Percentiles rank a stretch among this genome's conserved stretches.
Evolutionary conservation across 2,329 filamentous ascomycete species (phyloP).

Genomic region (Sporothrix sp.): DNA sequence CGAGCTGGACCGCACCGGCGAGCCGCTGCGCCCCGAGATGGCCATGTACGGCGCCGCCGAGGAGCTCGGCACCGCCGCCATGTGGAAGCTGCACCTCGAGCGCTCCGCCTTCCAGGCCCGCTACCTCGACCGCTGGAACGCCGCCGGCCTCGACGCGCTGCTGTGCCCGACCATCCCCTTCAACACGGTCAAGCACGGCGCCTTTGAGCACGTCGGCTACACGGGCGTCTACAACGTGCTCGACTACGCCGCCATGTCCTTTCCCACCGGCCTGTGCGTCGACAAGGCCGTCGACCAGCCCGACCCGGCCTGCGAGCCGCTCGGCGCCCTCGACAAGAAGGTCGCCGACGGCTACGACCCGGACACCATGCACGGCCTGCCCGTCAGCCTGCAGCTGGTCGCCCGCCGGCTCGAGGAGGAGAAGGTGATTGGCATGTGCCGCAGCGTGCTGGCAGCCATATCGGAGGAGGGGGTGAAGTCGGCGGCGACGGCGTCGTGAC

Average conservation of each 20-base stretch:
- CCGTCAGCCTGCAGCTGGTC: conserved; percentile 28
- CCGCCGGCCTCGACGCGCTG: conserved; percentile 48
- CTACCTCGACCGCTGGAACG: conserved; percentile 38
- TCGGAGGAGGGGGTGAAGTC: no score
- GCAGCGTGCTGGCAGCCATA: conserved; percentile 18
- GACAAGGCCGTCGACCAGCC: conserved; percentile 31
- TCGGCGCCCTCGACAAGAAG: conserved; percentile 29
- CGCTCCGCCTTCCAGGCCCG: conserved; percentile 36
- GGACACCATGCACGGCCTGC: conserved; percentile 16
- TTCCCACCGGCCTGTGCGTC: conserved; percentile 33
- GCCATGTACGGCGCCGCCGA: conserved; percentile 23
- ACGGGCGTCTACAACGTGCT: conserved; percentile 41
- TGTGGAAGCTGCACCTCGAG: conserved; percentile 40
- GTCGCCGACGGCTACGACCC: conserved; percentile 30
- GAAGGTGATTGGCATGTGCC: conserved; percentile 29
- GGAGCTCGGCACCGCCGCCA: conserved; percentile 33
- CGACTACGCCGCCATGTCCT: conserved; percentile 39
- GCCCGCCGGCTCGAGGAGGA: conserved; percentile 33
- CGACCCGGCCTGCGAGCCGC: conserved; percentile 23
- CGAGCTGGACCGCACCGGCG: conserved; percentile 25
- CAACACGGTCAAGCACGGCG: conserved; percentile 32
- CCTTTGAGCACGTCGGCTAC: conserved; percentile 38
- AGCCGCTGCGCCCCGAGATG: conserved; percentile 34
- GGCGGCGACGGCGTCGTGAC: no score
- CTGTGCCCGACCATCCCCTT: conserved; percentile 46